Evolutionary conservation across 768 basidiomycete genomes (phyloP).

Genomic region (Termitomyces sp.): DNA sequence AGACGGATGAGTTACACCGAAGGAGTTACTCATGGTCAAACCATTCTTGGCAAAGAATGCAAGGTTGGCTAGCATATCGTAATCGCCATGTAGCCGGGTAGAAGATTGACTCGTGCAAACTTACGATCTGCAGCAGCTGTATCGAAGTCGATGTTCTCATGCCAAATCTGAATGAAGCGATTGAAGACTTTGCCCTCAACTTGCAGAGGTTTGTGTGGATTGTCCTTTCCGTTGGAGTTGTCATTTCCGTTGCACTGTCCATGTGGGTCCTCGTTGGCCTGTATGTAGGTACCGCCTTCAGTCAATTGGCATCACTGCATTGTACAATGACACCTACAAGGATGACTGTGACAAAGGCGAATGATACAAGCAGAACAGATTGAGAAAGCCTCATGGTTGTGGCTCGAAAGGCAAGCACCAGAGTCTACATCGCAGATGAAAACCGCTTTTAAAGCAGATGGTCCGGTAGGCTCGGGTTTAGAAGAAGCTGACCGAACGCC

Average conservation of each 20-base stretch:
- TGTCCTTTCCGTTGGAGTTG: neutral
- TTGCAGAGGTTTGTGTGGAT: neutral
- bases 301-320: neutral
- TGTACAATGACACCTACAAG: neutral
- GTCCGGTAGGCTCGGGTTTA: no score
- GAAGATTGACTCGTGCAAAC: neutral
- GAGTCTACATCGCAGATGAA: neutral
- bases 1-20: constrained; percentile 50
- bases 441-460: neutral
- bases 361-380: neutral
- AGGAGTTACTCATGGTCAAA: no score
- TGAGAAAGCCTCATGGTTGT: neutral
- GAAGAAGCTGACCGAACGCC: neutral
- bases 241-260: no score
- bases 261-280: neutral
- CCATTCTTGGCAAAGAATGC: constrained; percentile 38
- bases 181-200: constrained; percentile 23
- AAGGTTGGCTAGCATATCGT: constrained; percentile 18
- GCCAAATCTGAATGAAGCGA: constrained; percentile 39
- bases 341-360: neutral
- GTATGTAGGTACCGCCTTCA: neutral
- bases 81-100: neutral
- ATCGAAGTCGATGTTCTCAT: constrained; percentile 56
- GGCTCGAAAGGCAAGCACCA: neutral
- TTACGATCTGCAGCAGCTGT: constrained; percentile 19